Evolutionary conservation across 106 monocot species (phyloP).

Genomic region (Dioscorea zingiberensis): DNA sequence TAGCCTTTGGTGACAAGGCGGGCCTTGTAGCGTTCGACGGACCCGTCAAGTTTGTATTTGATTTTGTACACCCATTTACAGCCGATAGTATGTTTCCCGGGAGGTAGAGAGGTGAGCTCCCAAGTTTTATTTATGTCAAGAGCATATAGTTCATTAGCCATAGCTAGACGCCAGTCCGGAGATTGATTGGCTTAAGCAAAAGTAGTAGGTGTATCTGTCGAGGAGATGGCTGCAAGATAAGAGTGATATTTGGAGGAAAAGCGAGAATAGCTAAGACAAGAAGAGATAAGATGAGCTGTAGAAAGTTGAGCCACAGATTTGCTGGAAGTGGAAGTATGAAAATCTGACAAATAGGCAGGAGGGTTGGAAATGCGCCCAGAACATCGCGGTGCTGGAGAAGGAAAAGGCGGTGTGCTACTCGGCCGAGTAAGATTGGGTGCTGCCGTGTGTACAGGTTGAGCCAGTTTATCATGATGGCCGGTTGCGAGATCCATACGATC

Average conservation of each 20-base stretch:
- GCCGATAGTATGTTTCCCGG: not conserved
- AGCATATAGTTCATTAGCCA: not conserved
- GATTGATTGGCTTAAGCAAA: not conserved
- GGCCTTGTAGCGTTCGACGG: not conserved
- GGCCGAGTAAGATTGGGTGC: too few relatives aligned
- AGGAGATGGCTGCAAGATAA: not conserved
- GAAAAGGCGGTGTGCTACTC: not conserved
- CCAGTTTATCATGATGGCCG: too few relatives aligned
- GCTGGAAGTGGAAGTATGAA: not conserved
- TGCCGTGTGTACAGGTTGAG: too few relatives aligned
- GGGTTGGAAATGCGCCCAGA: not conserved
- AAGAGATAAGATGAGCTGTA: not conserved
- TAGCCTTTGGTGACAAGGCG: not conserved
- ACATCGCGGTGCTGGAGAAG: not conserved
- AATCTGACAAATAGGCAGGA: not conserved
- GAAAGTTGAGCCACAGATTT: too few relatives aligned
- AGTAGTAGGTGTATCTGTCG: not conserved
- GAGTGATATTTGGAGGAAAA: not conserved
- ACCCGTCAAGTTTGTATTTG: not conserved
- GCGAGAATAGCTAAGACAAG: not conserved
- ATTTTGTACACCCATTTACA: constrained; percentile 5
- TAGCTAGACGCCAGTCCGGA: not conserved
- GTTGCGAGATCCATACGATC: too few relatives aligned
- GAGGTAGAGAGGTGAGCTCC: not conserved
- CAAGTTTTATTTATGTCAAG: not conserved